Percentiles rank a stretch among this genome's conserved stretches.
Conservation (phyloP, 2,329 filamentous ascomycete species). For the Diplocarpon mali region DNA sequence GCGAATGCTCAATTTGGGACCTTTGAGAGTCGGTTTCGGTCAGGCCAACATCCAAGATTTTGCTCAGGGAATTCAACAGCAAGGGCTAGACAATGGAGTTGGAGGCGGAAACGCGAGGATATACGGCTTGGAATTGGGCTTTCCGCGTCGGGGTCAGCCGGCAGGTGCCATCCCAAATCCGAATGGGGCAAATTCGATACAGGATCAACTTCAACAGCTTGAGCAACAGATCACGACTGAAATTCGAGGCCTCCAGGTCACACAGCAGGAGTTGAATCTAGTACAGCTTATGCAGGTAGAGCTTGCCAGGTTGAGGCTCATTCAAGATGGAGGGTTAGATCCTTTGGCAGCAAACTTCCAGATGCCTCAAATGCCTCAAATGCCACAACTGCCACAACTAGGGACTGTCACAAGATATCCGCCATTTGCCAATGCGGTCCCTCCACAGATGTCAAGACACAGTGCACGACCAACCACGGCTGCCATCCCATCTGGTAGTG, state of each 20-base stretch:
- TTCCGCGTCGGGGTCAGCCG: constrained; percentile 21
- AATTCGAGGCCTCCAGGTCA: constrained; percentile 48
- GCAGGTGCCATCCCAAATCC: constrained; percentile 10
- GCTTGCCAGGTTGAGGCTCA: constrained; percentile 48
- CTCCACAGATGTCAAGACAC: constrained; percentile 31
- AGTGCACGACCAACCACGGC: constrained; percentile 34
- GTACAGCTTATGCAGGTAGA: constrained; percentile 59
- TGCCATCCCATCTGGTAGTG: constrained; percentile 47
- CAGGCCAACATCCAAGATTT: constrained; percentile 55
- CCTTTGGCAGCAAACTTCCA: constrained; percentile 19
- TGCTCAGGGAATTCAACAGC: constrained; percentile 45
- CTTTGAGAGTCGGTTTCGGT: constrained; percentile 62
- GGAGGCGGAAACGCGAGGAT: constrained; percentile 21
- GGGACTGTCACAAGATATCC: neutral
- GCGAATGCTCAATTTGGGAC: constrained; percentile 61
- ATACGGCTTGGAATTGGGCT: constrained; percentile 27
- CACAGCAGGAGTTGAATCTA: constrained; percentile 57
- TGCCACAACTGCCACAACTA: constrained; percentile 1
- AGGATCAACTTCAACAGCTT: constrained; percentile 51
- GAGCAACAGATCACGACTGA: constrained; percentile 61
- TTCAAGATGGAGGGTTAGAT: constrained; percentile 19
- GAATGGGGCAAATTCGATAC: constrained; percentile 32
- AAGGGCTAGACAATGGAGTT: constrained; percentile 26
- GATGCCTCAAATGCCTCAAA: constrained; percentile 17
- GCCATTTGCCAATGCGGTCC: neutral